These are phyloP conservation scores for Gracilaria gracilis DNA, from an alignment of 23 red algal species.

Conservation along the genomic window DNA sequence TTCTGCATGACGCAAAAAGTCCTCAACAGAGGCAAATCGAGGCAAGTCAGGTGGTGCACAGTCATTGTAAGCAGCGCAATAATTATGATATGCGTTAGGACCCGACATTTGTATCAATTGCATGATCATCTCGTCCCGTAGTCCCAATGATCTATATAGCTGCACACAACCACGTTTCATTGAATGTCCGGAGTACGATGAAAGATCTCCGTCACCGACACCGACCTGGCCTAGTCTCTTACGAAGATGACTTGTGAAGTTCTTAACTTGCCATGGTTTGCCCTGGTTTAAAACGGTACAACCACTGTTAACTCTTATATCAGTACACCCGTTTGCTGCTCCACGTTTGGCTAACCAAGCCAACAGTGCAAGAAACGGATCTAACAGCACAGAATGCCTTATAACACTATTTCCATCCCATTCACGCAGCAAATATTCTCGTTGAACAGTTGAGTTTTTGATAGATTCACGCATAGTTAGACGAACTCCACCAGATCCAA, in stretches of 20 bases:
- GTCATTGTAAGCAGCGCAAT: constrained; percentile 57
- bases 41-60: constrained; percentile 3
- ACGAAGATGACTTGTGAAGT: too few species aligned
- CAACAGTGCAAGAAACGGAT: too few species aligned
- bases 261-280: too few species aligned
- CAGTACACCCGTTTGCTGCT: too few species aligned
- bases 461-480: constrained; percentile 33
- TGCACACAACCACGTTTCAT: constrained; percentile 49
- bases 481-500: background rate
- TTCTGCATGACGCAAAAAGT: too few species aligned
- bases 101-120: constrained; percentile 45
- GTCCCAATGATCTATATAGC: constrained; percentile 34
- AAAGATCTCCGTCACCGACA: too few species aligned
- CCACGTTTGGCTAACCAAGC: too few species aligned
- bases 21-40: too few species aligned
- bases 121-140: constrained; percentile 40
- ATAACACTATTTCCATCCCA: constrained; percentile 23
- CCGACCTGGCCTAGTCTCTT: too few species aligned
- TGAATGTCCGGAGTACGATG: too few species aligned
- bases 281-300: background rate
- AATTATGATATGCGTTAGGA: constrained; percentile 32
- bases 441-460: constrained; percentile 52
- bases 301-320: background rate
- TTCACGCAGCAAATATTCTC: constrained; percentile 22
- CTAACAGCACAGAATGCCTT: background rate